Base-by-base conservation (phyloP, 768 basidiomycete species). In the Amanita jacksonii region DNA sequence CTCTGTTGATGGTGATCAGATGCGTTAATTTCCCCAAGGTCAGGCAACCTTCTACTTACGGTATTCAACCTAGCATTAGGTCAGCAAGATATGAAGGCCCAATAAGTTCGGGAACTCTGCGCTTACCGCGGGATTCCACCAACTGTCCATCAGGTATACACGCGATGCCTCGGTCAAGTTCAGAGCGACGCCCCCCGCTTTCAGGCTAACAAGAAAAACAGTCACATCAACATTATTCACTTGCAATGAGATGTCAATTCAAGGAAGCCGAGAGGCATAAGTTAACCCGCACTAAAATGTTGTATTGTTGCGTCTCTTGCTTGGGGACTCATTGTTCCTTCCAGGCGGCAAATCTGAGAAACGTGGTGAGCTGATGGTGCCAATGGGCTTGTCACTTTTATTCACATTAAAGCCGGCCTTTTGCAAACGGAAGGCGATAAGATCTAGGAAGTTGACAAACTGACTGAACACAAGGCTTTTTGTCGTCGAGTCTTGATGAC, bases 381-480 rank as follows among this genome's bases (percentile, higher is more conserved):
- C 16, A 6, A 18, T 8, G 20, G 1, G 32, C 7, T 6, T 2
- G 15, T 15, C 12, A 31, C 12, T 12, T 12, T 34, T 18, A 66
- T 77, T 49, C 48, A 90, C 91, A 56, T 72, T 80, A 59, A 97
- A 98, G 0, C 94, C 96, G 35, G 91, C 87, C 46, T 76, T 81
- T 58, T 97, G 92, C 47, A 99, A 64, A 37, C 96, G 70, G 60
- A 81, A 96, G 9, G 93, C 91, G 54, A 97, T 91, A 43, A 99
- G 65, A 57, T 99, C 96, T 52, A 92, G 65, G 63, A 91, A 89
- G 59, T 84, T 88, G 30, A 92, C 89, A 57, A 94, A 96, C 64
- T 94, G 92, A 52, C 87, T 90, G 60, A 98, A 99, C 13, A 99
- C 94, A 41, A 99, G 76, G 61, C 87, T 91, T 68, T 99, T 99